Conservation (phyloP, 2,329 filamentous ascomycete species). For the Grosmannia penicillata region DNA sequence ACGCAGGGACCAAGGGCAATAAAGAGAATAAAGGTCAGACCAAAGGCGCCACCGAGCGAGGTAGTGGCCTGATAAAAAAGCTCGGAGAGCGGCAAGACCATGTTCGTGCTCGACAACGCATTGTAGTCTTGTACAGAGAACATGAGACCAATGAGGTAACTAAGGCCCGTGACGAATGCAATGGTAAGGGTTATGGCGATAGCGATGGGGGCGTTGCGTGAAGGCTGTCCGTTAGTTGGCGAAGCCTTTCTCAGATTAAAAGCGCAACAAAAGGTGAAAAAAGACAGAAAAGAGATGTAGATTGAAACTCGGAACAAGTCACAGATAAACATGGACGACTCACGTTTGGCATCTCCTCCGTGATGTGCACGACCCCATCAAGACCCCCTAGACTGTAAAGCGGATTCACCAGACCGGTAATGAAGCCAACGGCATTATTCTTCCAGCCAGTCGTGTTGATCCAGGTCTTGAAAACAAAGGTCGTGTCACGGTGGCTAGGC, state of each 20-base stretch:
- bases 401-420: constrained; percentile 33
- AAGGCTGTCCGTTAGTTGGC: constrained; percentile 13
- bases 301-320: too few relatives aligned
- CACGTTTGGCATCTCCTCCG: constrained; percentile 35
- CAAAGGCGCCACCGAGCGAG: constrained; percentile 24
- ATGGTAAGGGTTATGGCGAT: constrained; percentile 15
- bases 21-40: constrained; percentile 25
- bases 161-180: constrained; percentile 27
- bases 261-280: not conserved
- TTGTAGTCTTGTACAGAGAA: constrained; percentile 33
- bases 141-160: constrained; percentile 35
- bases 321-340: constrained; percentile 12
- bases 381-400: constrained; percentile 30
- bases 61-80: constrained; percentile 28
- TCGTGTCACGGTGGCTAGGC: constrained; percentile 24
- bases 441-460: constrained; percentile 40
- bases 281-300: not conserved
- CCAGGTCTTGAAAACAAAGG: constrained; percentile 37
- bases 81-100: constrained; percentile 27
- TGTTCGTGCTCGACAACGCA: constrained; percentile 24
- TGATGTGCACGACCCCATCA: constrained; percentile 32
- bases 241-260: too few relatives aligned
- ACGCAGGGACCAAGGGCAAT: constrained; percentile 25
- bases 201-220: constrained; percentile 22
- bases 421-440: constrained; percentile 32